phyloP scores from a whole-genome alignment of 2,329 filamentous ascomycete species.

The Elsinoe necatrix region DNA sequence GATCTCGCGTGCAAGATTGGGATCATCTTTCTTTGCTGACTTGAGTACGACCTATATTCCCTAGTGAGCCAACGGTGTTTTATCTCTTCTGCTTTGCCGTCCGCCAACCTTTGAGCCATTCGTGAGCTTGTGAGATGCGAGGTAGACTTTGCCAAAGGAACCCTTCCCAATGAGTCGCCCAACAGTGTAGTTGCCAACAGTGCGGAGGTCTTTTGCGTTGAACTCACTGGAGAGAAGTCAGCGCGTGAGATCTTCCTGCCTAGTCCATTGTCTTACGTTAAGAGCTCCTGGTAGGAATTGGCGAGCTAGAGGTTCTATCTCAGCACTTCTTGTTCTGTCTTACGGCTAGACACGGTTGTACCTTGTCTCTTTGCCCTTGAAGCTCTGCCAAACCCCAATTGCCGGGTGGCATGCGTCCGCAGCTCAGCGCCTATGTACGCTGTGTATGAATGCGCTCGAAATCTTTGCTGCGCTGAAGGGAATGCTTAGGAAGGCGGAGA shows the following conservation, averaged over 20 bases:
- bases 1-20: conserved; percentile 93
- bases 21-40: conserved; percentile 90
- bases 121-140: conserved; percentile 92
- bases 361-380: conserved; percentile 31
- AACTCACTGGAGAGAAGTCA: conserved; percentile 62
- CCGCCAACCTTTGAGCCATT: conserved; percentile 83
- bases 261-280: conserved; percentile 60
- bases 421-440: not conserved
- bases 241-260: conserved; percentile 14
- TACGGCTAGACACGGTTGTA: conserved; percentile 16
- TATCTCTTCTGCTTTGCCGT: not conserved
- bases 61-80: not conserved
- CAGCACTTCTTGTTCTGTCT: conserved; percentile 13
- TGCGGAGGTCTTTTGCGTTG: conserved; percentile 78
- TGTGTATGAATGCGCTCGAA: not conserved
- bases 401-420: conserved; percentile 26
- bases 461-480: not conserved
- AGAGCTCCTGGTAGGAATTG: conserved; percentile 89
- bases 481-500: not conserved
- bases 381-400: conserved; percentile 29
- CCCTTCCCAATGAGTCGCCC: conserved; percentile 92
- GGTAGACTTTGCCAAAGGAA: conserved; percentile 96
- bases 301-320: conserved; percentile 58
- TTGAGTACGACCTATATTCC: conserved; percentile 80
- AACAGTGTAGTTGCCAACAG: conserved; percentile 89